phyloP scores from a whole-genome alignment of 2,329 filamentous ascomycete species.

The Calonectria pseudoreteaudii region DNA sequence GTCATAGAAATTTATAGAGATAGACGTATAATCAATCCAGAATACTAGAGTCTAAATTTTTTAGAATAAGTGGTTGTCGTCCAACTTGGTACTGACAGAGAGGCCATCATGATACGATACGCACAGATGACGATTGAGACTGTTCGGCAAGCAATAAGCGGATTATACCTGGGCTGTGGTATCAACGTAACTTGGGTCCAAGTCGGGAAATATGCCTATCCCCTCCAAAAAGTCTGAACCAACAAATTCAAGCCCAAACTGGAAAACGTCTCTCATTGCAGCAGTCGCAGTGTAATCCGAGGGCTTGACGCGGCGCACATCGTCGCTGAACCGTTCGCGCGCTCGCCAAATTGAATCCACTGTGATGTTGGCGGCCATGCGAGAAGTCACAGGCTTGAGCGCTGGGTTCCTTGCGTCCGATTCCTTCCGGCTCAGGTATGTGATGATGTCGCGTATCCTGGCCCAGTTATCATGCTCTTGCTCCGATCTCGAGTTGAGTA shows the following conservation, averaged over 20 bases:
- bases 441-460: neutral
- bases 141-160: neutral
- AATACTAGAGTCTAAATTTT: neutral
- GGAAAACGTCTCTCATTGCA: constrained; percentile 1
- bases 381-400: neutral
- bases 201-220: neutral
- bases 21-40: neutral
- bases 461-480: constrained; percentile 8
- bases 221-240: constrained; percentile 4
- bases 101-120: neutral
- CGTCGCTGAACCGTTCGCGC: constrained; percentile 7
- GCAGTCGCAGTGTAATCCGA: neutral
- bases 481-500: constrained; percentile 1
- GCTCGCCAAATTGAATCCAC: constrained; percentile 9
- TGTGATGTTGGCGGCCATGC: neutral
- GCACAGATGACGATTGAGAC: neutral
- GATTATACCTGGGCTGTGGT: neutral
- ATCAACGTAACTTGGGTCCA: neutral
- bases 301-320: neutral
- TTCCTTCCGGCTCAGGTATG: neutral
- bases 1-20: neutral
- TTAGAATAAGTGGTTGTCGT: neutral
- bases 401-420: neutral
- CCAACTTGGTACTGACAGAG: neutral
- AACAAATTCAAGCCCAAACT: constrained; percentile 9